Percentiles rank a stretch among this genome's conserved stretches.
phyloP scores from a whole-genome alignment of 768 basidiomycete species.

The Serendipita sp. region DNA sequence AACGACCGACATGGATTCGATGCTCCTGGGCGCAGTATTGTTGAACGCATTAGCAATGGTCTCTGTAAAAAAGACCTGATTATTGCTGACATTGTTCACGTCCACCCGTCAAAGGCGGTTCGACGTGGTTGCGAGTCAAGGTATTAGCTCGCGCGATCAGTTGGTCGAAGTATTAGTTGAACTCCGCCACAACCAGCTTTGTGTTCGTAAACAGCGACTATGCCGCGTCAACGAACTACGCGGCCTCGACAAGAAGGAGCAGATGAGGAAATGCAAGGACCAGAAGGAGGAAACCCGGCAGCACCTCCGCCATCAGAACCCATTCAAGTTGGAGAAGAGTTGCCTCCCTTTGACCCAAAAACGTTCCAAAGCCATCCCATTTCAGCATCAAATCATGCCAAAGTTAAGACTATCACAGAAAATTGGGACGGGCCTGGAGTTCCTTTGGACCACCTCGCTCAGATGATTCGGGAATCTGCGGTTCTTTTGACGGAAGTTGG shows the following conservation, averaged over 20 bases:
- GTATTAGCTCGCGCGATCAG: too few species aligned
- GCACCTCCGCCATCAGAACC: not conserved
- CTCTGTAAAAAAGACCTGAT: not conserved
- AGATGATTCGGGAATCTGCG: slow-evolving; percentile 35
- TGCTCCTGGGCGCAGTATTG: not conserved
- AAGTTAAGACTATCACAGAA: slow-evolving; percentile 6
- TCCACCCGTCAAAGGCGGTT: not conserved
- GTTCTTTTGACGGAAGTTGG: slow-evolving; percentile 43
- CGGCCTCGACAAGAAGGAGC: not conserved
- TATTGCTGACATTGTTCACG: not conserved
- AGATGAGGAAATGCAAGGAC: not conserved
- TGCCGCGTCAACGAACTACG: not conserved
- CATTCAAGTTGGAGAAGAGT: not conserved
- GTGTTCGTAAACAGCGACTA: not conserved
- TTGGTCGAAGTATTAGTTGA: not conserved
- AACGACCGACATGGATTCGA: too few species aligned
- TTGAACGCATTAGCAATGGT: not conserved
- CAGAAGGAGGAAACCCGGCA: not conserved
- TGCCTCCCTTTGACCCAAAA: not conserved
- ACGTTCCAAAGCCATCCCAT: not conserved
- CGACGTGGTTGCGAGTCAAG: not conserved
- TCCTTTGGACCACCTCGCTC: slow-evolving; percentile 4
- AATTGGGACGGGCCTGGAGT: slow-evolving; percentile 2
- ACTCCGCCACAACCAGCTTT: not conserved
- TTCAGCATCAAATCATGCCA: not conserved